These are phyloP conservation scores for Cercospora nicotianae DNA, from an alignment of 2,329 filamentous ascomycete species.

Conservation along the genomic window DNA sequence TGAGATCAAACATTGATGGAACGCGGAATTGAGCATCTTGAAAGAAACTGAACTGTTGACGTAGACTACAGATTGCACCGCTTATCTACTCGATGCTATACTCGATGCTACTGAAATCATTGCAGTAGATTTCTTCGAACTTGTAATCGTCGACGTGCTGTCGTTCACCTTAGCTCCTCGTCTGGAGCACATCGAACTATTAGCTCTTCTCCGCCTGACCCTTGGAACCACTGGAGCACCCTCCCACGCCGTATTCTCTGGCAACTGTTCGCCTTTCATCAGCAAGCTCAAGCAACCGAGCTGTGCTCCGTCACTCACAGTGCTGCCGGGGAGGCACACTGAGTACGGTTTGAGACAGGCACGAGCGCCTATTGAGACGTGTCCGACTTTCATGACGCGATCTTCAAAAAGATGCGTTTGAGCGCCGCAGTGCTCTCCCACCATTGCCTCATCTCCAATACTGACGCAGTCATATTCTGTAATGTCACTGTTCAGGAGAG, in stretches of 20 bases:
- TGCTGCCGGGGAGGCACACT: constrained; percentile 28
- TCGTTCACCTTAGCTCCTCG: not conserved
- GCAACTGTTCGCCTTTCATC: constrained; percentile 30
- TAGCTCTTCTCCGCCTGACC: constrained; percentile 4
- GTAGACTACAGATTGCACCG: not conserved
- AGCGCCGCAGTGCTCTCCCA: constrained; percentile 25
- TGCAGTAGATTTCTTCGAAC: not conserved
- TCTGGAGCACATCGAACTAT: not conserved
- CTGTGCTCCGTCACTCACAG: constrained; percentile 22
- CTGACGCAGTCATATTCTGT: constrained; percentile 31
- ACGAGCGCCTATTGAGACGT: constrained; percentile 22
- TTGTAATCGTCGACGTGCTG: not conserved
- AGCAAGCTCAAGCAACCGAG: constrained; percentile 28
- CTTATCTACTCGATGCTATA: not conserved
- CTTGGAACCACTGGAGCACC: constrained; percentile 25
- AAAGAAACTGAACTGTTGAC: not conserved
- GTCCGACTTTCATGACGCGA: constrained; percentile 32
- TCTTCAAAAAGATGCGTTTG: constrained; percentile 34
- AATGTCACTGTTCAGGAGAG: constrained; percentile 26
- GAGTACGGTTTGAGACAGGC: constrained; percentile 29
- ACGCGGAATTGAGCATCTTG: too few species aligned
- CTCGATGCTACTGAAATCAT: not conserved
- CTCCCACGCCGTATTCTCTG: constrained; percentile 27
- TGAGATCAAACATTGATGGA: too few species aligned
- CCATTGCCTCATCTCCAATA: constrained; percentile 30